Conservation (phyloP, 805 yeast species). For the Wickerhamiella kurtzmanii region DNA sequence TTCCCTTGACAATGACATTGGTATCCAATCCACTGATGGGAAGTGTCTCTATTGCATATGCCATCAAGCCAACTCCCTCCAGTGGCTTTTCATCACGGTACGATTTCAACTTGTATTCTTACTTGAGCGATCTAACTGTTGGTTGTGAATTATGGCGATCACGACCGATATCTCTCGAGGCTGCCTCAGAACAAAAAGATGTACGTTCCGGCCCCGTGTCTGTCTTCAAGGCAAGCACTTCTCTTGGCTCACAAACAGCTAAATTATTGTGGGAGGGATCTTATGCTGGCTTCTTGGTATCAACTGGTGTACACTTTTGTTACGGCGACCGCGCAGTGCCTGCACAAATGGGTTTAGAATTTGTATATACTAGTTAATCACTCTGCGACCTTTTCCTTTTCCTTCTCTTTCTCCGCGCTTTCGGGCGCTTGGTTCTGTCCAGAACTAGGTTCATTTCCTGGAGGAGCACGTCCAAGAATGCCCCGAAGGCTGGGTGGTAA, state of each 20-base stretch:
- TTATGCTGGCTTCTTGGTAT: slow-evolving; percentile 60
- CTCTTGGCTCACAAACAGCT: slow-evolving; percentile 46
- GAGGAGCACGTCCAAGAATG: not conserved
- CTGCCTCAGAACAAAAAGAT: not conserved
- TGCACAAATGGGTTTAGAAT: slow-evolving; percentile 14
- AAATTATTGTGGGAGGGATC: slow-evolving; percentile 80
- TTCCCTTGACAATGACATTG: slow-evolving; percentile 77
- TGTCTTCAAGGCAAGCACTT: slow-evolving; percentile 61
- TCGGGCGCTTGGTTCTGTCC: too few relatives aligned
- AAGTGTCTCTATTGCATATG: slow-evolving; percentile 72
- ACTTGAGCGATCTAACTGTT: slow-evolving; percentile 69
- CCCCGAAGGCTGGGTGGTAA: slow-evolving; percentile 11
- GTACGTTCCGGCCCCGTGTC: slow-evolving; percentile 26
- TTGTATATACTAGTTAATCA: slow-evolving; percentile 16
- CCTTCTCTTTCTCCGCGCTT: not conserved
- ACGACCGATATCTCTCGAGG: slow-evolving; percentile 16
- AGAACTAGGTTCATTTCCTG: not conserved
- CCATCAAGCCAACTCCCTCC: slow-evolving; percentile 58
- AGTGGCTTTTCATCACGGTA: slow-evolving; percentile 73
- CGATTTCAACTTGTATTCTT: slow-evolving; percentile 83
- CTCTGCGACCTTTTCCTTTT: too few relatives aligned
- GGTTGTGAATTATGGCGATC: slow-evolving; percentile 76
- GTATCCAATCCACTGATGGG: slow-evolving; percentile 86
- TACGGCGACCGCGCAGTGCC: slow-evolving; percentile 17
- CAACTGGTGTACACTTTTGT: slow-evolving; percentile 43